Evolutionary conservation across 2,329 filamentous ascomycete species (phyloP).

Genomic region (Diplodia sapinea): DNA sequence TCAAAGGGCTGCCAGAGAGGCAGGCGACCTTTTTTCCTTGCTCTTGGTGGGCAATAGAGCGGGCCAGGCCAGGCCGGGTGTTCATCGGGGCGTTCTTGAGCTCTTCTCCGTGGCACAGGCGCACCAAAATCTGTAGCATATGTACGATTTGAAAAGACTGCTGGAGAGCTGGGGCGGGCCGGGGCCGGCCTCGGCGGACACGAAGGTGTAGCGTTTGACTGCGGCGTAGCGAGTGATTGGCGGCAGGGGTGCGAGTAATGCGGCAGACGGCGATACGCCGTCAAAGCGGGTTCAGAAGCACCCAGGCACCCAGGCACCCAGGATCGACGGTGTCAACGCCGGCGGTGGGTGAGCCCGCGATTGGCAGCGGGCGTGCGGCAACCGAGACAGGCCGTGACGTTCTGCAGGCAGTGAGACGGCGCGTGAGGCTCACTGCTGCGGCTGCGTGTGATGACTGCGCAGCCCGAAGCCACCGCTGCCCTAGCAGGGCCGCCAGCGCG

Average conservation of each 20-base stretch:
- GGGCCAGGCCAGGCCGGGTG: conserved; percentile 16
- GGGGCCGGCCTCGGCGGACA: conserved; percentile 15
- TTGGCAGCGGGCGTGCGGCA: neutral
- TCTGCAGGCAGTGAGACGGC: neutral
- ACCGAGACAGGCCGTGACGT: conserved; percentile 1
- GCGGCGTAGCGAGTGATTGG: conserved; percentile 25
- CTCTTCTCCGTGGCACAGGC: conserved; percentile 16
- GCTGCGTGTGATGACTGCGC: conserved; percentile 2
- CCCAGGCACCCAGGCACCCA: too few species aligned
- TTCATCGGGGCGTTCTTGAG: conserved; percentile 29
- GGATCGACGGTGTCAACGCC: neutral
- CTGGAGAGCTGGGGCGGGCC: conserved; percentile 2
- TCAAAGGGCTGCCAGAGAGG: conserved; percentile 8
- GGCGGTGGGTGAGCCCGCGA: neutral
- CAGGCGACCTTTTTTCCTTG: conserved; percentile 17
- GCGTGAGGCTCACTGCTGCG: neutral
- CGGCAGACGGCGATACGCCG: conserved; percentile 11
- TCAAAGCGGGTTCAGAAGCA: neutral
- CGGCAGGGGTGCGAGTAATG: conserved; percentile 27
- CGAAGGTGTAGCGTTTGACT: conserved; percentile 26
- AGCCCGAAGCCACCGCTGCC: neutral
- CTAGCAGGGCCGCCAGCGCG: conserved; percentile 5
- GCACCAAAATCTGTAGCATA: conserved; percentile 30
- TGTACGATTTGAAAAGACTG: conserved; percentile 25
- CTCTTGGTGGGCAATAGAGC: conserved; percentile 25